Base-by-base conservation (phyloP, 805 yeast genomes). In the Ogataea degrootiae region DNA sequence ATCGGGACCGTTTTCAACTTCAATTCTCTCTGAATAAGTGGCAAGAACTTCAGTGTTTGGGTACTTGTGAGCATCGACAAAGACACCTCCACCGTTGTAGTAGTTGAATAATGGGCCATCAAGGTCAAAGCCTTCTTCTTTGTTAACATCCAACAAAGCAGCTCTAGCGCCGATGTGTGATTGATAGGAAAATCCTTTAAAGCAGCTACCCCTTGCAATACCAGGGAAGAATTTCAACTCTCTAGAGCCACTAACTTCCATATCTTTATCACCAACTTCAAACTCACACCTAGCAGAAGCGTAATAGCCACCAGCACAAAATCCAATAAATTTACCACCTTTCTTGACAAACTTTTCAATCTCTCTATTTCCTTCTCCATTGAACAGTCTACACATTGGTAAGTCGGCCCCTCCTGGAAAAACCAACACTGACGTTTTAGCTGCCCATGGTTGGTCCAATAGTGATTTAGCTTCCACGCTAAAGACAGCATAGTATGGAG, bases 381-480 rank as follows among this genome's bases (percentile, higher is more conserved):
- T 82, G 52, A 95, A 75, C 4, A 76, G 79, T 44, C 74, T 71
- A 53, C 96, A 87, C 55, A 84, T 80, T 0, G 97, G 97, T 43
- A 89, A 69, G 62, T 94, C 99, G 0, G 98, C 97, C 7, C 99
- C 99, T 4, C 99, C 99, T 0, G 99, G 99, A 26, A 94, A 65
- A 1, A 90, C 96, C 39, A 94, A 61, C 53, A 87, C 70, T 0
- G 95, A 71, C 0, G 97, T 87, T 58, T 87, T 87, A 7, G 77
- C 58, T 52, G 76, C 75, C 99, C 99, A 94, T 0, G 99, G 97
- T 58, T 94, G 97, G 22, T 79, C 75, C 44, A 76, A 66, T 17
- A 94, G 61, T 0, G 85, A 78, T 15, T 68, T 64, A 16, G 86
- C 80, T 33, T 81, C 79, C 1, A 88, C 84, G 1, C 86, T 75